A percentile compares a stretch with the other conserved stretches of the same genome.
These are phyloP conservation scores for Aureobasidium zeae DNA, from an alignment of 2,329 filamentous ascomycete species.

Conservation along the genomic window DNA sequence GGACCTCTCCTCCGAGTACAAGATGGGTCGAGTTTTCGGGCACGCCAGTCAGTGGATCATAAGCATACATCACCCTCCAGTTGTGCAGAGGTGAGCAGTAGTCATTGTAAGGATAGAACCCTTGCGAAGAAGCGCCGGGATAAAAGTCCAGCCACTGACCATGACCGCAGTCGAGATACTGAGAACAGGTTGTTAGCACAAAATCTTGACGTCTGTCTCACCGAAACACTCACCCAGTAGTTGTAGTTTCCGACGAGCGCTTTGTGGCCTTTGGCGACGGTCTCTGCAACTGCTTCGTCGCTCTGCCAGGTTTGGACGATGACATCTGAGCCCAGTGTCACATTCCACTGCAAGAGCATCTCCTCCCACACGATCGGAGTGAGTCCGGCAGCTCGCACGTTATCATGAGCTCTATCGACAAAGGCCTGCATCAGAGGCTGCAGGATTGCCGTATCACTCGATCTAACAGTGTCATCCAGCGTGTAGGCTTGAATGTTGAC, in stretches of 20 bases:
- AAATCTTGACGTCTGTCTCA: neutral
- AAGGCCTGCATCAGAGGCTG: conserved; percentile 70
- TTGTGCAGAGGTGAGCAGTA: conserved; percentile 74
- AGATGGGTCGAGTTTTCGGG: conserved; percentile 52
- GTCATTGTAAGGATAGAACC: conserved; percentile 63
- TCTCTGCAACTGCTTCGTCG: conserved; percentile 49
- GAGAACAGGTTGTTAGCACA: neutral
- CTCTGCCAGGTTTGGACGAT: conserved; percentile 74
- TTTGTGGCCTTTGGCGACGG: conserved; percentile 56
- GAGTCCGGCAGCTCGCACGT: conserved; percentile 55
- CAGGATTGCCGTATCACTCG: conserved; percentile 55
- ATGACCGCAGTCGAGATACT: conserved; percentile 77
- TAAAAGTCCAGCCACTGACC: conserved; percentile 69
- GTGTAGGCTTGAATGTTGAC: conserved; percentile 67
- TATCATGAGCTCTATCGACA: conserved; percentile 58
- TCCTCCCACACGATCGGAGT: conserved; percentile 82
- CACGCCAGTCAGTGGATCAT: conserved; percentile 62
- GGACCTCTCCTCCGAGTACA: conserved; percentile 72
- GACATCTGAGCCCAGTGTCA: conserved; percentile 60
- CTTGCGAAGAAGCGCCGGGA: conserved; percentile 44
- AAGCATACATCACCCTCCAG: conserved; percentile 73
- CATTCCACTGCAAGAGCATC: conserved; percentile 68
- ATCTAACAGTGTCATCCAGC: conserved; percentile 62
- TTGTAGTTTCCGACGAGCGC: conserved; percentile 69
- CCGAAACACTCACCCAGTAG: conserved; percentile 52